phyloP scores from a whole-genome alignment of 768 basidiomycete species.

The Sistotremastrum niveocremeum region DNA sequence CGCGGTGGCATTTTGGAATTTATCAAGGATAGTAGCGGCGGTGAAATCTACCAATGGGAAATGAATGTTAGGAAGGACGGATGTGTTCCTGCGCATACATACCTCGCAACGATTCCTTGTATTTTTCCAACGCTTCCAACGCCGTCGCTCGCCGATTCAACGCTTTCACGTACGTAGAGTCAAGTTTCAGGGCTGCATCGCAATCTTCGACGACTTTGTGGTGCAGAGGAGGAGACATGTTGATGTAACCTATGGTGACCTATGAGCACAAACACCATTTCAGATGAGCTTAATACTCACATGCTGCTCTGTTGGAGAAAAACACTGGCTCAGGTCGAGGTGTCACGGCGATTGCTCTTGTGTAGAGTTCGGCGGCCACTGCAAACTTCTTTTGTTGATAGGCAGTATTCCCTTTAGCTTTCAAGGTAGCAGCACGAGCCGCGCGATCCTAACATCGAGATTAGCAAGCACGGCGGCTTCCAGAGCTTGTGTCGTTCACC shows the following conservation, averaged over 20 bases:
- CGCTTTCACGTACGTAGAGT: conserved; percentile 77
- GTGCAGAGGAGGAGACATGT: conserved; percentile 74
- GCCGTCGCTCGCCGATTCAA: conserved; percentile 83
- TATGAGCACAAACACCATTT: background rate
- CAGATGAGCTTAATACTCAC: conserved; percentile 29
- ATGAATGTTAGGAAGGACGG: background rate
- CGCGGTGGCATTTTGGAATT: conserved; percentile 73
- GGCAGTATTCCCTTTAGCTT: conserved; percentile 57
- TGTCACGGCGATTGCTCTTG: conserved; percentile 58
- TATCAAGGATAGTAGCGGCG: conserved; percentile 88
- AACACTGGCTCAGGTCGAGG: conserved; percentile 83
- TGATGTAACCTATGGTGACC: conserved; percentile 60
- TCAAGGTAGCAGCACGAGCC: conserved; percentile 47
- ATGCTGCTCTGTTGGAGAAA: conserved; percentile 95
- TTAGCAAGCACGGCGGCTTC: background rate
- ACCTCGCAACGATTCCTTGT: conserved; percentile 74
- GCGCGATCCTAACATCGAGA: conserved; percentile 40
- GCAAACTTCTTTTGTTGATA: conserved; percentile 51
- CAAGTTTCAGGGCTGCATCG: conserved; percentile 72
- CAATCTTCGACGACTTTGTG: conserved; percentile 82
- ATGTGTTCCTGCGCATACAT: conserved; percentile 9
- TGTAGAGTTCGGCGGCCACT: conserved; percentile 52
- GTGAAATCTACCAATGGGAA: conserved; percentile 59
- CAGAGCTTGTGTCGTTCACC: conserved; percentile 21
- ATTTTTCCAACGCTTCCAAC: conserved; percentile 59